phyloP scores from a whole-genome alignment of 139 green algal species.

The Mychonastes homosphaera region DNA sequence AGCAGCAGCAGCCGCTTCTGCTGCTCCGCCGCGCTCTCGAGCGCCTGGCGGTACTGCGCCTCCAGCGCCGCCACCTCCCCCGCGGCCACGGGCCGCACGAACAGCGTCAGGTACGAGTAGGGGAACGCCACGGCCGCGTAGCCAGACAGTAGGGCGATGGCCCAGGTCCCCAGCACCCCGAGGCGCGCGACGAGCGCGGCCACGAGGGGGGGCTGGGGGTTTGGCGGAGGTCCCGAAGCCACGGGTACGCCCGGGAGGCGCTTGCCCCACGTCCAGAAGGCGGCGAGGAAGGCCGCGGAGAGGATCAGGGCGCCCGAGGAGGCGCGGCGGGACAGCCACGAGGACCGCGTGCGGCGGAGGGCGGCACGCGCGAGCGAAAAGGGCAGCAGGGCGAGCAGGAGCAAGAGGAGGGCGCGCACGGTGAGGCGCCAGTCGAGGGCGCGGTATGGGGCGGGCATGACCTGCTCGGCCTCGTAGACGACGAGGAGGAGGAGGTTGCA shows the following conservation, averaged over 20 bases:
- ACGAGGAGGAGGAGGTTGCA: constrained; percentile 81
- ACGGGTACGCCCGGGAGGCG: no score
- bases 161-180: constrained; percentile 77
- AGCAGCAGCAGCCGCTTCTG: not conserved
- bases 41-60: constrained; percentile 57
- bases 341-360: no score
- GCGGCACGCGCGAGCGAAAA: no score
- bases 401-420: constrained; percentile 57
- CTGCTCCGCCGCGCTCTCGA: not conserved
- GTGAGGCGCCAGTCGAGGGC: constrained; percentile 72
- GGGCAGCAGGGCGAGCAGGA: constrained; percentile 74
- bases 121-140: constrained; percentile 85
- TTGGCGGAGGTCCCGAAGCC: no score
- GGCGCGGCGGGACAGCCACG: not conserved
- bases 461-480: constrained; percentile 74
- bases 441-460: constrained; percentile 30
- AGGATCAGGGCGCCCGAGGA: no score
- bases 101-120: constrained; percentile 84
- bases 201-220: not conserved
- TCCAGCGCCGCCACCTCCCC: constrained; percentile 69
- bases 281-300: no score
- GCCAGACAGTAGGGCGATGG: constrained; percentile 86
- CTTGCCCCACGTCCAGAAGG: no score
- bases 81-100: constrained; percentile 68
- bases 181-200: constrained; percentile 30